Base-by-base conservation (phyloP, 2,329 filamentous ascomycete species). In the Fusarium abutilonis region DNA sequence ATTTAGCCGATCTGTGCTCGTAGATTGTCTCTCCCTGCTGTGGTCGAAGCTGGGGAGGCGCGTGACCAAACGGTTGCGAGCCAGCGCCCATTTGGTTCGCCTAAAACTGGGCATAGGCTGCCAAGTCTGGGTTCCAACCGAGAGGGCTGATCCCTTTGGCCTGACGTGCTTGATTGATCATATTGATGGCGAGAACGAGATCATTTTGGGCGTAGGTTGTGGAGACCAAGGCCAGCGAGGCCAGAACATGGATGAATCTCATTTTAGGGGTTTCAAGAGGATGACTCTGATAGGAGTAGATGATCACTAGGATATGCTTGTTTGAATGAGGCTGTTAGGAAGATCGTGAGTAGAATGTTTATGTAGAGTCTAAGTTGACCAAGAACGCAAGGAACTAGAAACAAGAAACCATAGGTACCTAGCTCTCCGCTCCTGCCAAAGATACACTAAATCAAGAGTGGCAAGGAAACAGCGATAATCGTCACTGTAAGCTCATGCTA, bases 21-120 rank as follows among this genome's bases (percentile, higher is more conserved):
- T 72, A 76, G 32, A 76, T 66, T 13, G 67, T 74, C 53, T 77
- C 75, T 36, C 75, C 75, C 42, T 77, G 75, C n/a, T 62, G 55
- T 4, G 72, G 73, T 4, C 75, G 72, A 13, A 70, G 66, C 29
- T 64, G 45, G 3, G 68, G 68, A 9, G 71, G 64, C 5, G 75
- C 71, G 48, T 77, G 75, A 36, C 68, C 59, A 49, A 76, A 76
- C 4, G 70, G 67, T 26, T 67, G 66, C n/a, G 57, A 54, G 7
- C 66, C 69, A 14, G 68, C 64, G 3, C 67, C 74, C 67, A 77
- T 74, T 34, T 74, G 62, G 40, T 72, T 69, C 13, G 73, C 75
- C 75, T 73, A 77, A 26, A 68, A 71, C 43, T 73, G 70, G 21
- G 75, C 75, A 42, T 73, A 75, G 29, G 70, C 59, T 9, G 69